phyloP scores from a whole-genome alignment of 2,329 filamentous ascomycete genomes.

The Canariomyces notabilis region DNA sequence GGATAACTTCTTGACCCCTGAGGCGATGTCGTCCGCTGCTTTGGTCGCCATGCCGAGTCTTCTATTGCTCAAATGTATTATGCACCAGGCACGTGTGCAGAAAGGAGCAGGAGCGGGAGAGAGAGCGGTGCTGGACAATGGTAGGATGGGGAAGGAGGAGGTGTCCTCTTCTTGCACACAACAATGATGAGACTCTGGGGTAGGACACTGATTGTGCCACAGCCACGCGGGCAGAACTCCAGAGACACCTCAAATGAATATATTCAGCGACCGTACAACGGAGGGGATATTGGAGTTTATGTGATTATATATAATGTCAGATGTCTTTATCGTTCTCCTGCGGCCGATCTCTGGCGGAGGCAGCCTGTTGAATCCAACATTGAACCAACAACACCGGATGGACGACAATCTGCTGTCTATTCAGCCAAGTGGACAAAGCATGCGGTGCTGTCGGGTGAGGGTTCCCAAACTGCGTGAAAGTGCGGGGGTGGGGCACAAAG shows the following conservation, averaged over 20 bases:
- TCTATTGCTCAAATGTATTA: background rate
- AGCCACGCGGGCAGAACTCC: background rate
- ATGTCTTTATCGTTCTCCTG: background rate
- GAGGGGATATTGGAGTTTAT: background rate
- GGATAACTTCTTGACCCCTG: slow-evolving; percentile 23
- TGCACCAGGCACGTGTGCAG: background rate
- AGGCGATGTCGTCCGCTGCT: slow-evolving; percentile 15
- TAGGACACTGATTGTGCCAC: slow-evolving; percentile 2
- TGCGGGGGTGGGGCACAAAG: slow-evolving; percentile 2
- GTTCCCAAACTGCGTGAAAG: slow-evolving; percentile 7
- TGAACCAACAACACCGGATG: background rate
- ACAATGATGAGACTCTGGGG: background rate
- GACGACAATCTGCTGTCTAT: background rate
- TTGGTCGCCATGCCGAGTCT: slow-evolving; percentile 17
- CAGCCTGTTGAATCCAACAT: background rate
- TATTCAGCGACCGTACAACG: background rate
- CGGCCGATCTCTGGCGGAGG: background rate
- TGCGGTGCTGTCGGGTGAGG: no score
- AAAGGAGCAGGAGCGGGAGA: background rate
- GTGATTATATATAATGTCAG: no score
- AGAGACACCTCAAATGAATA: background rate
- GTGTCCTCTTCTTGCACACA: background rate
- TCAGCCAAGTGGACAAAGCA: no score
- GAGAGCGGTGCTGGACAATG: slow-evolving; percentile 1
- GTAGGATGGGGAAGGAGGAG: slow-evolving; percentile 2